A percentile compares a stretch with the other conserved stretches of the same genome.
Evolutionary conservation across 2,329 filamentous ascomycete species (phyloP).

Genomic region (Leptoxyphium fumago): DNA sequence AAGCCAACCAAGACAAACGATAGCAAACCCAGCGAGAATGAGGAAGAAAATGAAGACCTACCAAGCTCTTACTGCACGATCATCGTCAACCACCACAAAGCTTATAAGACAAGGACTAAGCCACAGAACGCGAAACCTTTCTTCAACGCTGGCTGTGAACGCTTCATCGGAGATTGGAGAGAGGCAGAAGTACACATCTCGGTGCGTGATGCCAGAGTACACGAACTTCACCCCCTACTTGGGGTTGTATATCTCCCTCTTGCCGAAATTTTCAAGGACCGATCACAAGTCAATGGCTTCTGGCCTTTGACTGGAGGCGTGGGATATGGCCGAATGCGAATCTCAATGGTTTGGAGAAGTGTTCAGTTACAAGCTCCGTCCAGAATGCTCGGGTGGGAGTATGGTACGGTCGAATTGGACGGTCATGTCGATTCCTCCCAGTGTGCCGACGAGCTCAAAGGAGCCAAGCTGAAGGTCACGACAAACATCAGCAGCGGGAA

Average conservation of each 20-base stretch:
- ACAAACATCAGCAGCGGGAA: slow-evolving; percentile 45
- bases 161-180: slow-evolving; percentile 54
- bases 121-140: slow-evolving; percentile 66
- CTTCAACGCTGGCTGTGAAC: slow-evolving; percentile 62
- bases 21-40: slow-evolving; percentile 36
- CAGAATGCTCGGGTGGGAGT: slow-evolving; percentile 53
- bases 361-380: slow-evolving; percentile 47
- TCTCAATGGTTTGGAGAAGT: slow-evolving; percentile 61
- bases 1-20: slow-evolving; percentile 36
- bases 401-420: slow-evolving; percentile 53
- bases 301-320: slow-evolving; percentile 58
- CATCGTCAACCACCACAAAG: slow-evolving; percentile 56
- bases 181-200: slow-evolving; percentile 52
- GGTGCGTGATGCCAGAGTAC: slow-evolving; percentile 51
- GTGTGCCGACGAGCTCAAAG: slow-evolving; percentile 28
- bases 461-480: slow-evolving; percentile 42
- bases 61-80: slow-evolving; percentile 60
- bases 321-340: slow-evolving; percentile 52
- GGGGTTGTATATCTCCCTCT: slow-evolving; percentile 58
- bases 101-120: slow-evolving; percentile 59
- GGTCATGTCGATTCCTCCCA: slow-evolving; percentile 34
- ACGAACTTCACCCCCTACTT: slow-evolving; percentile 54
- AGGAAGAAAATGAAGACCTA: slow-evolving; percentile 47
- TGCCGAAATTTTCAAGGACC: slow-evolving; percentile 43
- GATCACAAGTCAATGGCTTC: slow-evolving; percentile 49